phyloP scores from a whole-genome alignment of 192 early-diverging fungal genomes.

The Chytriomyces confervae region DNA sequence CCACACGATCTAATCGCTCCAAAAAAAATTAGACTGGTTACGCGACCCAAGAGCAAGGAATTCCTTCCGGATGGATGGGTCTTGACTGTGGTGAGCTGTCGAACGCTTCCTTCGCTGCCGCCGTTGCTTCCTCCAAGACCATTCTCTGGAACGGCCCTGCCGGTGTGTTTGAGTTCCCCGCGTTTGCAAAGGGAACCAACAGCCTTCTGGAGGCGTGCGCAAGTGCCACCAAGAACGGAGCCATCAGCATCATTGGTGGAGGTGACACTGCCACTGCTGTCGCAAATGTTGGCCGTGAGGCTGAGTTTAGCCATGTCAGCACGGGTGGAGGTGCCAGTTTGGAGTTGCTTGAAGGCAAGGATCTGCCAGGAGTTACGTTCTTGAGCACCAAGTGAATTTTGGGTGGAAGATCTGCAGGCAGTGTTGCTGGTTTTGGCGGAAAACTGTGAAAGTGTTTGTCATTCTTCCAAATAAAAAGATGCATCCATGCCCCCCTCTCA shows the following conservation, averaged over 20 bases:
- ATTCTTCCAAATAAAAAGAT: too few species aligned
- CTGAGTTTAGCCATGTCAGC: conserved; percentile 89
- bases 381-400: conserved; percentile 41
- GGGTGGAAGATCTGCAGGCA: too few species aligned
- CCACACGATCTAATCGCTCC: not conserved
- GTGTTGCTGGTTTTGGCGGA: too few species aligned
- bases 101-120: conserved; percentile 70
- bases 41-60: conserved; percentile 87
- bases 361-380: conserved; percentile 64
- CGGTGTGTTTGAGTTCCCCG: conserved; percentile 98
- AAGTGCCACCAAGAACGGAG: conserved; percentile 78
- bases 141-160: conserved; percentile 98
- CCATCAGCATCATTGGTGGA: conserved; percentile 92
- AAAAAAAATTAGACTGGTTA: conserved; percentile 59
- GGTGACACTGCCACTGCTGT: conserved; percentile 98
- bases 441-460: too few species aligned
- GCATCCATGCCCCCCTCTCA: too few species aligned
- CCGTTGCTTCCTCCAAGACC: conserved; percentile 81
- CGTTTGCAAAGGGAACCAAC: conserved; percentile 88
- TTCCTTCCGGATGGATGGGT: conserved; percentile 90
- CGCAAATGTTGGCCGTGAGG: conserved; percentile 81
- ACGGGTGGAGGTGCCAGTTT: conserved; percentile 97
- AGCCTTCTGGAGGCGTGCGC: conserved; percentile 84
- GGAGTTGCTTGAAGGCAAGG: conserved; percentile 97
- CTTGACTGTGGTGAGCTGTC: conserved; percentile 89